Percentiles rank a stretch among this genome's conserved stretches.
phyloP scores from a whole-genome alignment of 2,329 filamentous ascomycete species.

The Botrytis byssoidea region DNA sequence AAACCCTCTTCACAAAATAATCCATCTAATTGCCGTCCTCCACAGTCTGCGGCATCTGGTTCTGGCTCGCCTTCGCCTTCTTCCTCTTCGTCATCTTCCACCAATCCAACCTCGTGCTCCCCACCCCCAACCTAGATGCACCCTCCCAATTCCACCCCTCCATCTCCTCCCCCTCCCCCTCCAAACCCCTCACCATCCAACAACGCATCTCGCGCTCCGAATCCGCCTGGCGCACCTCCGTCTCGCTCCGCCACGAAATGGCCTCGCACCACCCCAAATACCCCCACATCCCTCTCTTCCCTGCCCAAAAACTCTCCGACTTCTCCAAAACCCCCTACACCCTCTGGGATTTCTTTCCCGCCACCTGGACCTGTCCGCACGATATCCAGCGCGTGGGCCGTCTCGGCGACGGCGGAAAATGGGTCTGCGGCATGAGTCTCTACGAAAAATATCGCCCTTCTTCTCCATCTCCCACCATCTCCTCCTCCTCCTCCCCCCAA shows the following conservation, averaged over 20 bases:
- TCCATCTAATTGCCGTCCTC: background rate
- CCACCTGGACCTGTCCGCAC: constrained; percentile 44
- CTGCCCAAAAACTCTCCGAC: constrained; percentile 27
- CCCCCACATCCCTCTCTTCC: constrained; percentile 33
- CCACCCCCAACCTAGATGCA: background rate
- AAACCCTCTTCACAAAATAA: background rate
- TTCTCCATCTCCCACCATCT: background rate
- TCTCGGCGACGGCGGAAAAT: constrained; percentile 46
- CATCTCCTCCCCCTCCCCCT: background rate
- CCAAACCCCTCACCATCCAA: constrained; percentile 23
- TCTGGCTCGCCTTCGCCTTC: constrained; percentile 34
- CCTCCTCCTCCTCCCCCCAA: background rate
- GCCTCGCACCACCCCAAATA: constrained; percentile 27
- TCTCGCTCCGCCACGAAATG: constrained; percentile 32
- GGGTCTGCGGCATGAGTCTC: constrained; percentile 45
- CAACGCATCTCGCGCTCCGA: constrained; percentile 34
- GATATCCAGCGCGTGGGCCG: constrained; percentile 44
- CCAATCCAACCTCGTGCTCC: constrained; percentile 23
- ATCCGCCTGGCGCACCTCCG: constrained; percentile 29
- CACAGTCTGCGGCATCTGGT: constrained; percentile 33
- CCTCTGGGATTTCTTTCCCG: constrained; percentile 44
- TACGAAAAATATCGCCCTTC: constrained; percentile 35
- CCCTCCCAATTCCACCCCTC: background rate
- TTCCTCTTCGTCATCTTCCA: constrained; percentile 32
- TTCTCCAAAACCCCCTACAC: constrained; percentile 38